Base-by-base conservation (phyloP, 2,329 filamentous ascomycete species). In the Fusarium sacchari region DNA sequence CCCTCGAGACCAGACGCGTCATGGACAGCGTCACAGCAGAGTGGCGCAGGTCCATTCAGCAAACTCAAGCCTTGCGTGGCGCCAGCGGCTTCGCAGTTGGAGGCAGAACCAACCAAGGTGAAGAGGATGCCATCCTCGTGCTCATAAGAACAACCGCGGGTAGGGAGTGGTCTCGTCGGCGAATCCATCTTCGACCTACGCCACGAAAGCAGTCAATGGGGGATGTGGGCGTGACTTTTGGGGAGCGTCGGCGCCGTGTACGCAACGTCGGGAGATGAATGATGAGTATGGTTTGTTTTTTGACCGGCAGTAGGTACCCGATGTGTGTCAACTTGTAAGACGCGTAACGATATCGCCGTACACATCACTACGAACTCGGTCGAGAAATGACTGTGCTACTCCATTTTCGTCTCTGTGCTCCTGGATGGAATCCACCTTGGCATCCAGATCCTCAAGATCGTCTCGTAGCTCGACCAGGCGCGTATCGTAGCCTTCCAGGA, bases 341-440 rank as follows among this genome's bases (percentile, higher is more conserved):
- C 66, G 66, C 1, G 64, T 39, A 10, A 68, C 49, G 2, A 68
- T 68, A 30, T 68, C 66, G 2, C 69, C 66, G 20, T 68, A 68
- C 30, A 68, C 64, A 44, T 63, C 66, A 22, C 42, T 64, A 7
- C 64, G 43, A 3, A 68, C 64, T 15, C 42, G 63, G 2, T 68
- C 66, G 6, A 68, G 64, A 3, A 68, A 68, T 22, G 66, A 60
- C 22, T 53, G 42, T 0, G 66, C 66, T 3, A 68, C 57, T 2
- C 66, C 66, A n/a, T 68, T 68, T 28, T 68, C 66, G 3, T 68
- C 64, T 22, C 66, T 53, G 3, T 68, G 57, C 28, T 69, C 66
- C 13, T 68, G 64, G 3, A 68, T 69, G 1, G 64, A 69, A n/a
- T 68, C 64, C 8, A 68, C 66, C 47, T 68, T 68, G 10, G 66